Base-by-base conservation (phyloP, 805 yeast species). In the Huiozyma sinensis region DNA sequence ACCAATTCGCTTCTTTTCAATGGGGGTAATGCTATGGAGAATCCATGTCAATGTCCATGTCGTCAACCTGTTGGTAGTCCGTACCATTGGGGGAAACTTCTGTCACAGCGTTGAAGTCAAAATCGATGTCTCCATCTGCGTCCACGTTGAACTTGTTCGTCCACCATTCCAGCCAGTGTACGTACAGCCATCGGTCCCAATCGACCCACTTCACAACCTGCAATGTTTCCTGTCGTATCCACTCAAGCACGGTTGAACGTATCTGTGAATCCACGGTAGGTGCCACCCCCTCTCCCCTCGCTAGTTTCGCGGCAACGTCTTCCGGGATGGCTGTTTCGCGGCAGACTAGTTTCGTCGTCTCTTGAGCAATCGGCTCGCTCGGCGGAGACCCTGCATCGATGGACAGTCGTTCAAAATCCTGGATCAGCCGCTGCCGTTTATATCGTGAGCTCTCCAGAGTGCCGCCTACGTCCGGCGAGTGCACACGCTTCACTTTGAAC, bases 341-440 rank as follows among this genome's bases (percentile, higher is more conserved):
- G 9, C 24, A 27, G n/a, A 27, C 31, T 28, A 29, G 30, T 17
- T 24, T 34, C 30, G n/a, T 44, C 36, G 33, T 40, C 39, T 17
- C 24, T 17, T 17, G 24, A 17, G 24, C 24, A 2, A 4, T 8
- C 9, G 33, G 33, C n/a, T 9, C 33, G 9, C 33, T 31, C 9
- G 11, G 9, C 11, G 33, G 5, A 4, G 33, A 4, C 24, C 24
- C 24, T 31, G 33, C 11, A n/a, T 40, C 31, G 7, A 64, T 36
- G 2, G 58, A 47, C n/a, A 67, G 40, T 10, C 52, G 57, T 28
- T 56, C 62, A 12, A 67, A 51, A 47, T 64, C 69, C 17, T 54
- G 52, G 1, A 64, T 46, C 6, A 67, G 48, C 33, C 55, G 50
- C 37, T 52, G 60, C 37, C 58, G 55, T 46, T 67, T 67, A 4